phyloP scores from a whole-genome alignment of 2,329 filamentous ascomycete genomes.

The Epichloe aotearoae region DNA sequence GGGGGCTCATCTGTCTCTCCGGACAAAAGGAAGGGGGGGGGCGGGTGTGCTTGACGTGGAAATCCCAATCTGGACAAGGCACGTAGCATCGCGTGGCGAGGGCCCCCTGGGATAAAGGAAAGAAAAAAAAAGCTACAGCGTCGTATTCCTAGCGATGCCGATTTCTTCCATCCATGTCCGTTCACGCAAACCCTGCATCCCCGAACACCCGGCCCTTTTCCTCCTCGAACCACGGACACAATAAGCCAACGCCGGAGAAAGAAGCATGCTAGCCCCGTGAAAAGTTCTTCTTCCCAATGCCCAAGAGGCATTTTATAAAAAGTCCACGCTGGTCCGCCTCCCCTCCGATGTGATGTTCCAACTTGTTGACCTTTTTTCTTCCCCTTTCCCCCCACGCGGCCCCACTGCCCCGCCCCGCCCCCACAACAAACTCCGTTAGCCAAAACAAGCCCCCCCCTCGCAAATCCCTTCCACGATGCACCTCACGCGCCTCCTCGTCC shows the following conservation, averaged over 20 bases:
- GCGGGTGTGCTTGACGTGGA: neutral
- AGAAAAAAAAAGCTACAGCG: neutral
- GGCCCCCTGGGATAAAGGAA: too few relatives aligned
- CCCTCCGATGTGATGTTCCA: too few relatives aligned
- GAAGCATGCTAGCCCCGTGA: neutral
- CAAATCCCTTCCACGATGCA: slow-evolving; percentile 1
- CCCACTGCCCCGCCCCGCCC: too few relatives aligned
- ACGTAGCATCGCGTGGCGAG: neutral
- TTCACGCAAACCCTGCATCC: neutral
- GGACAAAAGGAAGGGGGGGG: neutral
- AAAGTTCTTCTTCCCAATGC: neutral
- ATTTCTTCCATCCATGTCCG: neutral
- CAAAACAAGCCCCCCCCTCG: neutral
- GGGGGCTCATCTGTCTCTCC: neutral
- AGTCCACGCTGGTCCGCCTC: neutral
- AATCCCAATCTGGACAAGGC: neutral
- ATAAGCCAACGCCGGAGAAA: neutral
- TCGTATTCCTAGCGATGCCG: neutral
- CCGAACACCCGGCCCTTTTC: too few relatives aligned
- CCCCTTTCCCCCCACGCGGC: too few relatives aligned
- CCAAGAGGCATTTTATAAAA: neutral
- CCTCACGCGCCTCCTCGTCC: neutral
- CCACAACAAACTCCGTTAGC: neutral
- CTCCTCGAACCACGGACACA: too few relatives aligned
- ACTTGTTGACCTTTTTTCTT: too few relatives aligned